phyloP scores from a whole-genome alignment of 305 asterid species.

The Solanum aculeatissimum region DNA sequence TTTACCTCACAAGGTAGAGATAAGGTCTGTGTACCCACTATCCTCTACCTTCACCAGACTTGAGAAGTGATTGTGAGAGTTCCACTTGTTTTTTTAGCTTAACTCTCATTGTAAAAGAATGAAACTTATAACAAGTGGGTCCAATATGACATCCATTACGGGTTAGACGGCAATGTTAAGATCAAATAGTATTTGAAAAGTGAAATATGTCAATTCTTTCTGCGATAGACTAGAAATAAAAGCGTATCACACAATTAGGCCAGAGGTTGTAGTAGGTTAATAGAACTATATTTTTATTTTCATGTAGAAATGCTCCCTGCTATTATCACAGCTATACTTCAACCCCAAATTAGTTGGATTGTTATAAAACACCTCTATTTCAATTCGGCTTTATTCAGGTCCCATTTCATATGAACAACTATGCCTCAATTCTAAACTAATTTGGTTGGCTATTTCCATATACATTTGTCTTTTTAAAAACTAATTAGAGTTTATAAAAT shows the following conservation, averaged over 20 bases:
- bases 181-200: neutral
- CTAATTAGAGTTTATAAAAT: neutral
- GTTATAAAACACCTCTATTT: neutral
- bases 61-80: neutral
- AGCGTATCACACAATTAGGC: neutral
- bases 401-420: neutral
- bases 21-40: no score
- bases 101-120: neutral
- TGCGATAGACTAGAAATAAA: neutral
- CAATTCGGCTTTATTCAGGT: neutral
- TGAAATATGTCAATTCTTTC: neutral
- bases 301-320: neutral
- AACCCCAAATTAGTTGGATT: neutral
- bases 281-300: neutral
- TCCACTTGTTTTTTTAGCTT: neutral
- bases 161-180: neutral
- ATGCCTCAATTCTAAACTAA: neutral
- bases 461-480: neutral
- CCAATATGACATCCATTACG: neutral
- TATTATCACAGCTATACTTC: neutral
- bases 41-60: no score
- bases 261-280: neutral
- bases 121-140: neutral
- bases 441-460: neutral
- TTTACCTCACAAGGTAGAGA: no score